Percentiles rank a stretch among this genome's conserved stretches.
phyloP scores from a whole-genome alignment of 2,329 filamentous ascomycete genomes.

The Ascochyta lentis region DNA sequence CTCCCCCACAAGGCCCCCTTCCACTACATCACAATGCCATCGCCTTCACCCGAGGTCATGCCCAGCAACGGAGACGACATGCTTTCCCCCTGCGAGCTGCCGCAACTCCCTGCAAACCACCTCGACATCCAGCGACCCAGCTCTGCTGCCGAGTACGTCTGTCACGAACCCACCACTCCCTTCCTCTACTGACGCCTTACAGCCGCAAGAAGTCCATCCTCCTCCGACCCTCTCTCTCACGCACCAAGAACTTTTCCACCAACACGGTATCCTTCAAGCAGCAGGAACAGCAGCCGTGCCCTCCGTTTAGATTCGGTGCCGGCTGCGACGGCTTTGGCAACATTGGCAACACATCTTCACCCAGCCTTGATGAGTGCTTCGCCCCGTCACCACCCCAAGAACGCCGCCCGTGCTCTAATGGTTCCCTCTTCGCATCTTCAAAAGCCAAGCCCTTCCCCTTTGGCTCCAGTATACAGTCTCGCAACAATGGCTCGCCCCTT shows the following conservation, averaged over 20 bases:
- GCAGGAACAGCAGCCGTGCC: constrained; percentile 67
- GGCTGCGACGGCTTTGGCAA: constrained; percentile 52
- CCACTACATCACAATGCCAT: constrained; percentile 63
- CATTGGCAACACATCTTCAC: constrained; percentile 62
- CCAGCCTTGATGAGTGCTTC: constrained; percentile 82
- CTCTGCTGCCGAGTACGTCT: constrained; percentile 48
- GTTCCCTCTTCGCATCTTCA: constrained; percentile 62
- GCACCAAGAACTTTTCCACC: constrained; percentile 77
- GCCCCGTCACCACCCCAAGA: constrained; percentile 79
- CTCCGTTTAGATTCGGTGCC: constrained; percentile 77
- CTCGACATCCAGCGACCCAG: constrained; percentile 44
- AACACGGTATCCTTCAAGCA: constrained; percentile 67
- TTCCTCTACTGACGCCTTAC: constrained; percentile 26
- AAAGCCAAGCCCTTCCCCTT: constrained; percentile 71
- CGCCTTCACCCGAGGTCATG: constrained; percentile 70
- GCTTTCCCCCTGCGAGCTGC: constrained; percentile 46
- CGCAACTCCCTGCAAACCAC: constrained; percentile 33
- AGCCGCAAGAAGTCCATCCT: constrained; percentile 56
- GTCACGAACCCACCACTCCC: not conserved
- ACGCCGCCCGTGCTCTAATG: constrained; percentile 63
- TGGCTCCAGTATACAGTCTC: constrained; percentile 57
- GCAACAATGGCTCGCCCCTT: constrained; percentile 78
- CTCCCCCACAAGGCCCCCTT: constrained; percentile 82
- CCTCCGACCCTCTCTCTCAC: constrained; percentile 75
- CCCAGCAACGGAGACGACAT: constrained; percentile 54